Percentiles rank a stretch among this genome's conserved stretches.
phyloP scores from a whole-genome alignment of 1,284 basidiomycete species.

The Apiotrichum akiyoshidainum region DNA sequence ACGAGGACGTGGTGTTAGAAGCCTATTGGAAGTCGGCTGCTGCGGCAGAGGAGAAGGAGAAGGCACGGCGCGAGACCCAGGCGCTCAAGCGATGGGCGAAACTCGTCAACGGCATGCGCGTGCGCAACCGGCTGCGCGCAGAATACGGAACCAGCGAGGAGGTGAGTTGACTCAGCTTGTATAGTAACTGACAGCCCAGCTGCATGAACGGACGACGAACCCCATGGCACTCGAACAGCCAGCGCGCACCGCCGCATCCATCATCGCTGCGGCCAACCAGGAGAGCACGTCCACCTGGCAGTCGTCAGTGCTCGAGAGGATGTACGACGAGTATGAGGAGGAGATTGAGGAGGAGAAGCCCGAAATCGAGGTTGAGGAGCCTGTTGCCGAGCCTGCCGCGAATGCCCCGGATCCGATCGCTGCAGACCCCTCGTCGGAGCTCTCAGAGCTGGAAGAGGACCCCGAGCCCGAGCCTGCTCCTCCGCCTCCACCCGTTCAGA shows the following conservation, averaged over 20 bases:
- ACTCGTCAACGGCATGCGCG: conserved; percentile 80
- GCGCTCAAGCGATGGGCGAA: conserved; percentile 85
- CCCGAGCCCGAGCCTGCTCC: no score
- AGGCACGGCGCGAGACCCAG: conserved; percentile 70
- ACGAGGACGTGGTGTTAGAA: conserved; percentile 73
- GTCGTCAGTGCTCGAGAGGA: conserved; percentile 8
- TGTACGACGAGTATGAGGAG: conserved; percentile 5
- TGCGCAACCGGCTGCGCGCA: conserved; percentile 73
- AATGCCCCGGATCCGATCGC: not conserved
- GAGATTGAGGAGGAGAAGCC: conserved; percentile 1
- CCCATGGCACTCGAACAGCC: conserved; percentile 26
- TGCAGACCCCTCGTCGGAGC: not conserved
- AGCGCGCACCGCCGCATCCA: conserved; percentile 23
- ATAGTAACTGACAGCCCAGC: conserved; percentile 19
- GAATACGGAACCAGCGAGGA: conserved; percentile 63
- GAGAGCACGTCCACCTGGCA: conserved; percentile 22
- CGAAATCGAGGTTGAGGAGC: not conserved
- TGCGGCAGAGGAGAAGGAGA: conserved; percentile 71
- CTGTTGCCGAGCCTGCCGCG: not conserved
- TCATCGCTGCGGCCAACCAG: conserved; percentile 31
- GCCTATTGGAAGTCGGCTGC: conserved; percentile 81
- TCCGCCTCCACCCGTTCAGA: no score
- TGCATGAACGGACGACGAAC: conserved; percentile 34
- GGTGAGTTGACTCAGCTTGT: conserved; percentile 20
- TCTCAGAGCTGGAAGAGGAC: not conserved